Base-by-base conservation (phyloP, 2,329 filamentous ascomycete genomes). In the Scedosporium minutisporum region DNA sequence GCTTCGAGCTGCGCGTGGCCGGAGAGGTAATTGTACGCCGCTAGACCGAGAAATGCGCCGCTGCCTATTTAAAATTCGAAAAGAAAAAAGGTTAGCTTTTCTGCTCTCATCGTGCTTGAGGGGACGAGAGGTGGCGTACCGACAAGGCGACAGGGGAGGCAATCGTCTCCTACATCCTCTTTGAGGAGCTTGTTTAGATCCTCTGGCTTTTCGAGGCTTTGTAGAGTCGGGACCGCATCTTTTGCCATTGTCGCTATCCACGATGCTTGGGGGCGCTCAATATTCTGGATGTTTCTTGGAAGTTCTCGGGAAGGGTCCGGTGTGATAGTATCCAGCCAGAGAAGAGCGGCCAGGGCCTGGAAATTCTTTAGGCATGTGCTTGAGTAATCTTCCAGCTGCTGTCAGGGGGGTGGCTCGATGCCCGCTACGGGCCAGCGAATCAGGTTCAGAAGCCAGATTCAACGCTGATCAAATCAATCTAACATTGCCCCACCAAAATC, bases 11-110 rank as follows among this genome's bases (percentile, higher is more conserved):
- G 89, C 60, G 79, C 78, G 74, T 87, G 88, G 63, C 90, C 90
- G 3, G 88, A 89, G 65, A 86, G 78, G 75, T 92, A 93, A 73
- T 86, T 92, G 75, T 93, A 95, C 1, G 81, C 86, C 3, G 86
- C 90, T 16, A 93, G 83, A 1, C 88, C 88, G 63, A 91, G 78
- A 66, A 95, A 91, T 1, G 89, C 88, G 46, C 86, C 82, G 69
- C 88, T 87, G 55, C 90, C 90, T 93, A 68, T 63, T 23, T 10
- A 38, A 38, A 38, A 38, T 33, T 9, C 2, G 10, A 38, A 4
- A 12, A 38, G 12, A 38, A 14, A 12, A 38, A 38, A 38, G 9
- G 10, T 38, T 38, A 38, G 33, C 33, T 1, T 38, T 38, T 38
- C 33, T 3, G 10, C 33, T 12, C 10, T 38, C 33, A 3, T 38